Percentiles rank a stretch among this genome's conserved stretches.
Evolutionary conservation across 2,329 filamentous ascomycete genomes (phyloP).

Genomic region (Verticillium klebahnii): DNA sequence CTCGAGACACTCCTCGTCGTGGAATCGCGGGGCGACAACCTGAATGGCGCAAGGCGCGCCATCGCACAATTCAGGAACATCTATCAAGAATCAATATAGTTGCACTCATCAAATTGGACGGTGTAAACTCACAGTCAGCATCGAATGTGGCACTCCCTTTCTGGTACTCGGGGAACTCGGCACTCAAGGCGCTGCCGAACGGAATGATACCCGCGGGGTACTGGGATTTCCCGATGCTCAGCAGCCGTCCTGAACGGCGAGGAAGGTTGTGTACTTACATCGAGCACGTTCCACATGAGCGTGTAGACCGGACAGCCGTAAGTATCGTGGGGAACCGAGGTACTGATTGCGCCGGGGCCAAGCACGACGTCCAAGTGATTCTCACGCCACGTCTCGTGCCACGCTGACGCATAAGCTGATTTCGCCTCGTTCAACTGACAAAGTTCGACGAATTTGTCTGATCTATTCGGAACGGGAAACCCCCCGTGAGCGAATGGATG

Average conservation of each 20-base stretch:
- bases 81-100: constrained; percentile 12
- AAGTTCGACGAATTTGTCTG: constrained; percentile 29
- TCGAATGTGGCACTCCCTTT: constrained; percentile 21
- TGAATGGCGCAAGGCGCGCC: constrained; percentile 42
- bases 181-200: constrained; percentile 34
- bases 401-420: constrained; percentile 26
- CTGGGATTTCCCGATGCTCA: constrained; percentile 7
- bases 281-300: constrained; percentile 44
- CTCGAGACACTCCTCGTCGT: constrained; percentile 40
- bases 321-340: constrained; percentile 46
- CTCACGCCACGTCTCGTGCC: constrained; percentile 34
- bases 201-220: constrained; percentile 47
- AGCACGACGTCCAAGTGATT: constrained; percentile 45
- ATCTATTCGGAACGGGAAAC: constrained; percentile 21
- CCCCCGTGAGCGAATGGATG: constrained; percentile 16
- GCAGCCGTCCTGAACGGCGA: background rate
- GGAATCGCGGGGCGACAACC: constrained; percentile 37
- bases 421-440: constrained; percentile 33
- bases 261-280: constrained; percentile 16
- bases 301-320: constrained; percentile 44
- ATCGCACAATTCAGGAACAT: constrained; percentile 32
- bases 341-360: constrained; percentile 42
- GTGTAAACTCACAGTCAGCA: constrained; percentile 27
- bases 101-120: fast-evolving
- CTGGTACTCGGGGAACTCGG: constrained; percentile 25